phyloP scores from a whole-genome alignment of 345 rosid species.

The Camelina sativa region DNA sequence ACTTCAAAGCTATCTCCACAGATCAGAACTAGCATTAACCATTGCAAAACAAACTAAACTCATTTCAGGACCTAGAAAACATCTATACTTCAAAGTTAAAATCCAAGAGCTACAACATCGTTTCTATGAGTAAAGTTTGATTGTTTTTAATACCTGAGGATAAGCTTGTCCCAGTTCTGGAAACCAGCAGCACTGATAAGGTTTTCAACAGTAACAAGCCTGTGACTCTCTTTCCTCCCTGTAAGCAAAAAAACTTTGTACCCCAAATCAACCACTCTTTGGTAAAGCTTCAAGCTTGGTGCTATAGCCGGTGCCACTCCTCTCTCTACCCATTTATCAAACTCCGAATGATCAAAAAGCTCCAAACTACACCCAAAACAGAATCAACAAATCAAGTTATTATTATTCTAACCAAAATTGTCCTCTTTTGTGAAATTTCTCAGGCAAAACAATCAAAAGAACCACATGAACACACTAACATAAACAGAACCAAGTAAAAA shows the following conservation, averaged over 20 bases:
- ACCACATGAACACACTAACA: background rate
- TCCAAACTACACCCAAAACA: constrained; percentile 54
- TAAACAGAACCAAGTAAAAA: background rate
- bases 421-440: background rate
- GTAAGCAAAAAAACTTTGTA: constrained; percentile 84
- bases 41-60: background rate
- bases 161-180: constrained; percentile 81
- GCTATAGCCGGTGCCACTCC: constrained; percentile 70
- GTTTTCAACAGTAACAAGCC: constrained; percentile 67
- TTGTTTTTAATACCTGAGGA: constrained; percentile 63
- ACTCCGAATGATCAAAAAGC: constrained; percentile 64
- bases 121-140: background rate
- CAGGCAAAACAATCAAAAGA: background rate
- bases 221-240: constrained; percentile 71
- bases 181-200: constrained; percentile 74
- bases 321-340: constrained; percentile 86
- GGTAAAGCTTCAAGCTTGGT: constrained; percentile 78
- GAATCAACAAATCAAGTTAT: background rate
- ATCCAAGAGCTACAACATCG: background rate
- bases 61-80: background rate
- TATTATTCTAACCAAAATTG: background rate
- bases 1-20: background rate
- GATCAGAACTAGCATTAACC: constrained; percentile 17
- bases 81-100: background rate
- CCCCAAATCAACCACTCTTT: constrained; percentile 65